Evolutionary conservation across 2,329 filamentous ascomycete species (phyloP), one percentile per base, ranked within the genome.

Genomic region (Phialophora macrospora): DNA sequence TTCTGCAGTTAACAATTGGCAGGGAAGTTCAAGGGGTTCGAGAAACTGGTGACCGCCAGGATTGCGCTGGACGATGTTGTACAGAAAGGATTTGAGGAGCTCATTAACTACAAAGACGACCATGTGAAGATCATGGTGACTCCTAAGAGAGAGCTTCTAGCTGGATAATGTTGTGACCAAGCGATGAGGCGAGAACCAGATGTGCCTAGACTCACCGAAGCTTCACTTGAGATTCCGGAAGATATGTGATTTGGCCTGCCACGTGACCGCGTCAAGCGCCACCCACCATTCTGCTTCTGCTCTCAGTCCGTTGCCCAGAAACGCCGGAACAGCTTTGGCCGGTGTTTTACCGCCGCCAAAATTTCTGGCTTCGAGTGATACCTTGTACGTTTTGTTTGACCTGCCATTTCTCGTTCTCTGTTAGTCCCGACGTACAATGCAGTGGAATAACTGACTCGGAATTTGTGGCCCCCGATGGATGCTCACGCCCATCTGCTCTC

Each of bases 401-500:
- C 26, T 51, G 22, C 17, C 20, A 24, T 51, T 20, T 55, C 24
- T n/a, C 12, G 26, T 17, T 11, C 28, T 14, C 52, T 30, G 11
- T 9, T n/a, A 55, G 5, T 30, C 24, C 28, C 14, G 17, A 8
- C 28, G 14, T 55, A 7, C n/a, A 55, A 55, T 34, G 52, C 11
- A 11, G 24, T 30, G 12, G 17, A 30, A 11, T 22, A 14, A 20
- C n/a, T 34, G 28, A 55, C 14, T 30, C 12, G 22, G 4, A 26
- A 2, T 34, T 26, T 7, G 14, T 12, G 14, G 7, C n/a, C 28
- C 24, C 22, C 34, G 56, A 97, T 98, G 93, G 86, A 98, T 78
- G 90, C 93, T 62, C 85, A 90, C 77, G 90, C 90, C 73, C 89
- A 95, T 73, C 88, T 98, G 72, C 88, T 88, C 71, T 86, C 88